phyloP scores from a whole-genome alignment of 2,329 filamentous ascomycete species.

The Ceratocystis eucalypticola region DNA sequence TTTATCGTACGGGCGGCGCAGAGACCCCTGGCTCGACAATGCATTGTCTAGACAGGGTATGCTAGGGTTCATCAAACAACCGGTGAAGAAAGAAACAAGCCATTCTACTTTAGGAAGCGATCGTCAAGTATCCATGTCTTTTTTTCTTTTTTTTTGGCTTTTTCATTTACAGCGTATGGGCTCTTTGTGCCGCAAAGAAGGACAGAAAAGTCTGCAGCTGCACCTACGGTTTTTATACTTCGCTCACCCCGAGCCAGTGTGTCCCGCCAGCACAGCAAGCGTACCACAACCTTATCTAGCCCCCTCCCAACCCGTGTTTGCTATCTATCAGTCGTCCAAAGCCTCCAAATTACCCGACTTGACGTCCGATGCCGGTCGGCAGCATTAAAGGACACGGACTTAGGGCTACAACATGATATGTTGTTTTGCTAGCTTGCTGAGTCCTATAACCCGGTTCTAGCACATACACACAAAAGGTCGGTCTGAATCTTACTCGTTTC shows the following conservation, averaged over 20 bases:
- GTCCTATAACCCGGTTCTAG: not conserved
- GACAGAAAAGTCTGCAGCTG: not conserved
- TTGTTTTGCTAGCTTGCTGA: not conserved
- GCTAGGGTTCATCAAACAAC: not conserved
- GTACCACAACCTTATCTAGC: not conserved
- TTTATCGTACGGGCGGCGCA: not conserved
- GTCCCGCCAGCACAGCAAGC: not conserved
- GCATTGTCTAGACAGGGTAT: conserved; percentile 1
- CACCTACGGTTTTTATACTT: not conserved
- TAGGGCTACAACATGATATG: not conserved
- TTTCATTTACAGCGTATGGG: not conserved
- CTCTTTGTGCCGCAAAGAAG: not conserved
- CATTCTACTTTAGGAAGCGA: not conserved
- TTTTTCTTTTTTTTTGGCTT: not conserved
- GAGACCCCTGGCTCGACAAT: not conserved
- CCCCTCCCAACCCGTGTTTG: not conserved
- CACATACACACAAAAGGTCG: not conserved
- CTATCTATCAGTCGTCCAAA: not conserved
- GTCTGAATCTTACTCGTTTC: conserved; percentile 2
- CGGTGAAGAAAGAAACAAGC: not conserved
- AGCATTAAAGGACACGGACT: not conserved
- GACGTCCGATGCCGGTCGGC: not conserved
- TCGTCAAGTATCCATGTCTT: not conserved
- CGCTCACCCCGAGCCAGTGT: not conserved
- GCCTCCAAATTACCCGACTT: not conserved